These are phyloP conservation scores for Butyriboletus loyo DNA, from an alignment of 768 basidiomycete genomes.

Conservation along the genomic window DNA sequence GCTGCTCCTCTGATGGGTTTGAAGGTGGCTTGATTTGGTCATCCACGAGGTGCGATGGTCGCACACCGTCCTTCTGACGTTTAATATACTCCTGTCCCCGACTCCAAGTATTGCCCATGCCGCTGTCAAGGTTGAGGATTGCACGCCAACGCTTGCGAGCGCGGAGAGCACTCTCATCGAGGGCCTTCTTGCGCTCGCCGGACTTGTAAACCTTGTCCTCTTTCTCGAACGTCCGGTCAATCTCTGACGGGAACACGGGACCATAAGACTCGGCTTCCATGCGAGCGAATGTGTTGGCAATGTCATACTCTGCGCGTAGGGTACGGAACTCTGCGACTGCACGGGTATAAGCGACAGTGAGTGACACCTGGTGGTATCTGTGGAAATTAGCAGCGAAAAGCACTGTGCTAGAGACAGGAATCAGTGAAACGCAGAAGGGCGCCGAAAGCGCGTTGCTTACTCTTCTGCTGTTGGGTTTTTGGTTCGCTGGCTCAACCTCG, in stretches of 20 bases:
- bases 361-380: constrained; percentile 54
- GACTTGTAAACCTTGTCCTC: constrained; percentile 61
- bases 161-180: constrained; percentile 57
- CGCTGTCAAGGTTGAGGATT: constrained; percentile 45
- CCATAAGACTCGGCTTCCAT: constrained; percentile 80
- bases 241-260: constrained; percentile 59
- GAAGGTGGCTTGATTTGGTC: constrained; percentile 24
- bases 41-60: constrained; percentile 63
- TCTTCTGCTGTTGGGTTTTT: constrained; percentile 86
- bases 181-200: constrained; percentile 52
- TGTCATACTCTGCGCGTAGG: constrained; percentile 80
- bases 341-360: constrained; percentile 76
- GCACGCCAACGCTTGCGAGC: constrained; percentile 79
- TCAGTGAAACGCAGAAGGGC: constrained; percentile 3
- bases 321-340: constrained; percentile 86
- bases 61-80: constrained; percentile 67
- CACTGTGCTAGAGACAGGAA: constrained; percentile 55
- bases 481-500: constrained; percentile 73
- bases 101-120: constrained; percentile 55
- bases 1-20: constrained; percentile 23
- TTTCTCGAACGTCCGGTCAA: constrained; percentile 56
- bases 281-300: constrained; percentile 70
- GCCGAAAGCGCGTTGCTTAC: constrained; percentile 46
- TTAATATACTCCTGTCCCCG: constrained; percentile 69
- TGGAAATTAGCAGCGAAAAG: constrained; percentile 79